Evolutionary conservation across 106 monocot genomes (phyloP).

Genomic region (Allium fistulosum): DNA sequence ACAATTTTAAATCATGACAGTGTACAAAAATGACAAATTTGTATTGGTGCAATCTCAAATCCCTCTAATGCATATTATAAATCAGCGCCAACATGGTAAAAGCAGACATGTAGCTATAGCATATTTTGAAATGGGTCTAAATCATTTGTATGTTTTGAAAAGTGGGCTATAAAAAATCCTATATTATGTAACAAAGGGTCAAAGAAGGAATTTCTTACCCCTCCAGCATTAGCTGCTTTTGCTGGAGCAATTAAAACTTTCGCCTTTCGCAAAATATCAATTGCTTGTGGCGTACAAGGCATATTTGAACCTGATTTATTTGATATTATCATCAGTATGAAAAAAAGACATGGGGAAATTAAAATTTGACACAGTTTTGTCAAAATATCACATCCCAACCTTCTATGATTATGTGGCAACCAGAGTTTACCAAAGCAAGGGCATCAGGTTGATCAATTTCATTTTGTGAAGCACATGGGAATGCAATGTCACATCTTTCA

Average conservation of each 20-base stretch:
- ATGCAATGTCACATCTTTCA: constrained; percentile 87
- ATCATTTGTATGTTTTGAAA: too few species aligned
- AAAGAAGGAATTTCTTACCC: constrained; percentile 41
- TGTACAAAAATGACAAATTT: too few species aligned
- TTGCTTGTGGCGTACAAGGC: constrained; percentile 92
- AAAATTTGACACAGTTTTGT: too few species aligned
- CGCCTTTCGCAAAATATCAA: constrained; percentile 83
- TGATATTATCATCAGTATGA: too few species aligned
- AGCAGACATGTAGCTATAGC: too few species aligned
- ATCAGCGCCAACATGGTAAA: too few species aligned
- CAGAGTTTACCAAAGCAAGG: constrained; percentile 67
- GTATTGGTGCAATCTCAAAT: too few species aligned
- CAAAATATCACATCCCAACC: constrained; percentile 19
- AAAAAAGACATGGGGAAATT: too few species aligned
- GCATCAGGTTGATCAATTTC: constrained; percentile 95
- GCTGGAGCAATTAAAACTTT: constrained; percentile 90
- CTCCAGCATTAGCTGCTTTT: constrained; percentile 90
- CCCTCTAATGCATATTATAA: too few species aligned
- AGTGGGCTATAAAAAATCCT: too few species aligned
- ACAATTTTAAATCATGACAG: too few species aligned
- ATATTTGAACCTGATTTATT: constrained; percentile 74
- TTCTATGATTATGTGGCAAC: constrained; percentile 87
- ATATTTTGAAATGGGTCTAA: too few species aligned
- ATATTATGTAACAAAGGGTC: not conserved
- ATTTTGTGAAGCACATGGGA: constrained; percentile 94